phyloP scores from a whole-genome alignment of 2,329 filamentous ascomycete species.

The Akanthomyces dipterigenus region DNA sequence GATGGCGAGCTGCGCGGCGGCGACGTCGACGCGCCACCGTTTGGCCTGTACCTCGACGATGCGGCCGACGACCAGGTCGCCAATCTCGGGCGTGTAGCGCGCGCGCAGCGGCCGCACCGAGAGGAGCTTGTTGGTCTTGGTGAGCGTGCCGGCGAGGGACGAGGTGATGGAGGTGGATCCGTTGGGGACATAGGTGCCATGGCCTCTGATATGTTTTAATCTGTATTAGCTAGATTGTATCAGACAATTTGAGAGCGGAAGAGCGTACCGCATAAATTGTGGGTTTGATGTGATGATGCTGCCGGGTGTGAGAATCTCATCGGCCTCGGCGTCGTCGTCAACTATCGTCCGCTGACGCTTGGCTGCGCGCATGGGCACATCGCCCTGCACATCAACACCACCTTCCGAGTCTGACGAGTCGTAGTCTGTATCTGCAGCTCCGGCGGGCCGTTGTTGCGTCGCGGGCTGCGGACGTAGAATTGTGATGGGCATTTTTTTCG shows the following conservation, averaged over 20 bases:
- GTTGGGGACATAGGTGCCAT: slow-evolving; percentile 75
- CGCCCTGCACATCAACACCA: slow-evolving; percentile 38
- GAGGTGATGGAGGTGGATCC: slow-evolving; percentile 67
- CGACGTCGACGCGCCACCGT: slow-evolving; percentile 93
- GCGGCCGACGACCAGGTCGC: slow-evolving; percentile 87
- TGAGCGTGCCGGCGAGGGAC: slow-evolving; percentile 82
- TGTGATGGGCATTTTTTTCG: slow-evolving; percentile 38
- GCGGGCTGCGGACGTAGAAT: slow-evolving; percentile 36
- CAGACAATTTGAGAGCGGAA: not conserved
- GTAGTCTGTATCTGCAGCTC: slow-evolving; percentile 21
- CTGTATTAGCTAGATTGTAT: not conserved
- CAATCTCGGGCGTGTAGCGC: slow-evolving; percentile 91
- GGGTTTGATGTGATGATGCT: slow-evolving; percentile 81
- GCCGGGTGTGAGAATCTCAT: slow-evolving; percentile 76
- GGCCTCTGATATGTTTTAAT: slow-evolving; percentile 53
- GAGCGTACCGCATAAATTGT: slow-evolving; percentile 82
- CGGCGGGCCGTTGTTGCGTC: slow-evolving; percentile 18
- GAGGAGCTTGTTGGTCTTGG: slow-evolving; percentile 94
- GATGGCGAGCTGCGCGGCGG: slow-evolving; percentile 75
- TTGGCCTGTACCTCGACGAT: slow-evolving; percentile 92
- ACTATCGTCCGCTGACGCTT: slow-evolving; percentile 30
- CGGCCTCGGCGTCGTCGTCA: slow-evolving; percentile 21
- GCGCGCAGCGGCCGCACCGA: slow-evolving; percentile 85
- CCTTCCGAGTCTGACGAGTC: slow-evolving; percentile 33
- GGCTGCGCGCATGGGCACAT: slow-evolving; percentile 37